phyloP scores from a whole-genome alignment of 164 flowering plant species.

The Piper longum region DNA sequence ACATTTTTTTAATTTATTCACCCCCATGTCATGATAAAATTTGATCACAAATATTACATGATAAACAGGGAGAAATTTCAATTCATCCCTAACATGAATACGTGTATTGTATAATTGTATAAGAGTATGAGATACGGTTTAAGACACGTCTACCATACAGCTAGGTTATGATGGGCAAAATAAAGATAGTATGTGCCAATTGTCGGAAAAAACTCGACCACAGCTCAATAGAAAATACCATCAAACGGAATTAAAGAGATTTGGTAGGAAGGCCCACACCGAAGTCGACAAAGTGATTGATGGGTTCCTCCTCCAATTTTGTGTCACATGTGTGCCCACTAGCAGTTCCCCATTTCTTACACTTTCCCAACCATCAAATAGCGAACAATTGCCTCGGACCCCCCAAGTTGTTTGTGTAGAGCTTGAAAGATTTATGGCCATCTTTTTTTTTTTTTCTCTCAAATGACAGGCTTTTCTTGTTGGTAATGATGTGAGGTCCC shows the following conservation, averaged over 20 bases:
- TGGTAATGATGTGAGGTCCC: too few relatives aligned
- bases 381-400: neutral
- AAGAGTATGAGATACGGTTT: neutral
- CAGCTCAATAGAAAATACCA: neutral
- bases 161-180: neutral
- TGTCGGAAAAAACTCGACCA: neutral
- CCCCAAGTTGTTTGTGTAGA: too few relatives aligned
- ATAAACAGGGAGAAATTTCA: too few relatives aligned
- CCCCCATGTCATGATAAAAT: too few relatives aligned
- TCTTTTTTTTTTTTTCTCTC: too few relatives aligned
- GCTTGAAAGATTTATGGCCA: too few relatives aligned
- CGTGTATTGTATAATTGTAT: neutral
- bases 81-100: neutral
- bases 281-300: neutral
- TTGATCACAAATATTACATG: too few relatives aligned
- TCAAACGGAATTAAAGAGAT: neutral
- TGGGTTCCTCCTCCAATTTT: neutral
- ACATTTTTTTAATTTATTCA: too few relatives aligned
- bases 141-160: neutral
- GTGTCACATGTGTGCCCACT: neutral
- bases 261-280: neutral
- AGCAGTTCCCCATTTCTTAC: neutral
- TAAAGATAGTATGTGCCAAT: neutral
- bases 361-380: neutral
- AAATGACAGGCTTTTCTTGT: too few relatives aligned